Base-by-base conservation (phyloP, 257 asterid species). In the Jaltomata sinuosa region DNA sequence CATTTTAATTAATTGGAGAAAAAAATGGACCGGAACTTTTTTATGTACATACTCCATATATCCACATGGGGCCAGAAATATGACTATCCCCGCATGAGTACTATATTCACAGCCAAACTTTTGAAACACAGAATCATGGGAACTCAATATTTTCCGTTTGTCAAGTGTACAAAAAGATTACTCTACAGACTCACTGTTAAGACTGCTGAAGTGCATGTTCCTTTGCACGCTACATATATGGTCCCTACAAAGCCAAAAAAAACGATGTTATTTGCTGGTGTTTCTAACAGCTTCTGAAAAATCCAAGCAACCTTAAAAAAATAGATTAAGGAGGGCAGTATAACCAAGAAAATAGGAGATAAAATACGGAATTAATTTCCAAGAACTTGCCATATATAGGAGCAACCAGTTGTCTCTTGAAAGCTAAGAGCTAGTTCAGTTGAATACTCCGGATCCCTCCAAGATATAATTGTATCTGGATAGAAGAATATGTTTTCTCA, bases 401-500 rank as follows among this genome's bases (percentile, higher is more conserved):
- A 85, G 96, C 99, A 97, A 68, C 99, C 99, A 27, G 95, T 89
- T 14, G 93, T 90, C 93, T 97, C 99, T 89, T 95, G 99, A 89
- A 97, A 97, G 94, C 99, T 97, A 84, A 97, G 99, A 78, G 99
- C 99, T 88, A 97, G 89, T 85, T 97, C 99, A 62, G 97, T 94
- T 79, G 97, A 89, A 89, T 87, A 89, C 84, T 95, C 99, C 49
- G 97, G 97, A 92, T 97, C 99, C 91, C 94, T 90, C 99, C 99
- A 97, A 11, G 99, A 97, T 85, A 97, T 95, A 84, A 97, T 95
- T 83, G 99, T 97, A 84, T 93, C 99, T 97, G 90, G 81, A 67
- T 71, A 84, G 78, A 85, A 71, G 82, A 71, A 80, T 80, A 68
- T 49, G 31, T 0, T 19, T 67, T 74, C 47, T 80, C 31, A 36